Evolutionary conservation across 2,329 filamentous ascomycete species (phyloP).

Genomic region (Colletotrichum shisoi): DNA sequence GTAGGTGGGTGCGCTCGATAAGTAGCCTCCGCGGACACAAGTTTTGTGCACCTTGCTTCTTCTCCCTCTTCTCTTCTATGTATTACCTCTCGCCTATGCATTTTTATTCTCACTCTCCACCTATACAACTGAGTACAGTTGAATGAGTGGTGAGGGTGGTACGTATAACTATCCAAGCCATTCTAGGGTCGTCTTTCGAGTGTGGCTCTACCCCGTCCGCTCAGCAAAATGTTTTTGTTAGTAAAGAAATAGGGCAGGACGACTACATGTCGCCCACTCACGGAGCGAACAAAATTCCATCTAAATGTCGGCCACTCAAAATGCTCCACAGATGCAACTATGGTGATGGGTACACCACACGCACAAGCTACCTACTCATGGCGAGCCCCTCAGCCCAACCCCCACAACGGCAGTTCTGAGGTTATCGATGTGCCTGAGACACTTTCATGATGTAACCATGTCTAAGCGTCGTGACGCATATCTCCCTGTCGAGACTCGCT

Average conservation of each 20-base stretch:
- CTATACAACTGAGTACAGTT: conserved; percentile 2
- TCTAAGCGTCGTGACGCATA: neutral
- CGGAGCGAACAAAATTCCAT: conserved; percentile 12
- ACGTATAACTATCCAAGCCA: neutral
- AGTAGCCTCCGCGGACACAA: neutral
- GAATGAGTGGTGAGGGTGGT: neutral
- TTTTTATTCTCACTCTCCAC: too few relatives aligned
- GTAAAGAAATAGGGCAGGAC: conserved; percentile 8
- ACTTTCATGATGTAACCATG: neutral
- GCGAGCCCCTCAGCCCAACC: neutral
- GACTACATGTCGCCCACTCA: neutral
- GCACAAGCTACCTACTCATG: conserved; percentile 13
- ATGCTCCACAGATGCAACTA: neutral
- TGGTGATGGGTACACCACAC: neutral
- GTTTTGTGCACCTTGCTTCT: neutral
- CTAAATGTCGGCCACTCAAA: conserved; percentile 4
- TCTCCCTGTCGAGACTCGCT: neutral
- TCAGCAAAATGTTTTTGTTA: neutral
- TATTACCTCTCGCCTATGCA: too few relatives aligned
- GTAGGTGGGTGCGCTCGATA: too few relatives aligned
- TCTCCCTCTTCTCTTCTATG: neutral
- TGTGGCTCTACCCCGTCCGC: neutral
- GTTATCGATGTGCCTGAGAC: neutral
- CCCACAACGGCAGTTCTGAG: neutral
- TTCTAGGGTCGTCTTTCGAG: neutral